Evolutionary conservation across 805 yeast genomes (phyloP).

Genomic region (Yamadazyma sp.): DNA sequence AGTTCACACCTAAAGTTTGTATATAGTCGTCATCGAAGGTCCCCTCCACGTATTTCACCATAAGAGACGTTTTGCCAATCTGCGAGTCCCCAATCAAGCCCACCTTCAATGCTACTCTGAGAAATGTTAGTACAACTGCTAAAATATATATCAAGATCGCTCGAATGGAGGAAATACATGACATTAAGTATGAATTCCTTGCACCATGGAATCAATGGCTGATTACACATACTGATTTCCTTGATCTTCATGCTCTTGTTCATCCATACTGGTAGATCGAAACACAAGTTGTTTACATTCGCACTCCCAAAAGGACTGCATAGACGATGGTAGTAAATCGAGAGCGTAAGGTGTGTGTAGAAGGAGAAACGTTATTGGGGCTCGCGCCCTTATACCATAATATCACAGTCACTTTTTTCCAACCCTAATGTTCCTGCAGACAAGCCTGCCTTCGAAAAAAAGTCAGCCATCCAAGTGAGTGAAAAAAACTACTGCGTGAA

Average conservation of each 20-base stretch:
- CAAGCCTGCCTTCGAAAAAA: conserved; percentile 7
- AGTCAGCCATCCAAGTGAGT: conserved; percentile 2
- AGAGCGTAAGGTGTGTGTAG: background rate
- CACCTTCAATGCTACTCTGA: conserved; percentile 70
- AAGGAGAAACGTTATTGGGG: no score
- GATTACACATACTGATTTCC: conserved; percentile 16
- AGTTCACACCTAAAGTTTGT: conserved; percentile 93
- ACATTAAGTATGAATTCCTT: no score
- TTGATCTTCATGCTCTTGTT: conserved; percentile 11
- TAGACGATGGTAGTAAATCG: no score
- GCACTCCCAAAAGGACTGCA: no score
- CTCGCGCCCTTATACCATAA: conserved; percentile 6
- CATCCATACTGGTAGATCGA: conserved; percentile 13
- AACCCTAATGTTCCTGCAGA: conserved; percentile 3
- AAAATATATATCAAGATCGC: background rate
- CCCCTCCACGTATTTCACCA: conserved; percentile 97
- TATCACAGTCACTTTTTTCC: conserved; percentile 8
- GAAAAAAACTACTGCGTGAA: conserved; percentile 9
- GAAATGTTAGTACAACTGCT: conserved; percentile 23
- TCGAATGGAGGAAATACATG: no score
- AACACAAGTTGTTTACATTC: conserved; percentile 8
- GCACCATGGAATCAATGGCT: background rate
- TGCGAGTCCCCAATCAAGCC: conserved; percentile 96
- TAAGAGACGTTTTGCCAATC: conserved; percentile 91
- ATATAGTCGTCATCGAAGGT: conserved; percentile 88